Conservation (phyloP, 768 basidiomycete species). For the Lactarius indigo region DNA sequence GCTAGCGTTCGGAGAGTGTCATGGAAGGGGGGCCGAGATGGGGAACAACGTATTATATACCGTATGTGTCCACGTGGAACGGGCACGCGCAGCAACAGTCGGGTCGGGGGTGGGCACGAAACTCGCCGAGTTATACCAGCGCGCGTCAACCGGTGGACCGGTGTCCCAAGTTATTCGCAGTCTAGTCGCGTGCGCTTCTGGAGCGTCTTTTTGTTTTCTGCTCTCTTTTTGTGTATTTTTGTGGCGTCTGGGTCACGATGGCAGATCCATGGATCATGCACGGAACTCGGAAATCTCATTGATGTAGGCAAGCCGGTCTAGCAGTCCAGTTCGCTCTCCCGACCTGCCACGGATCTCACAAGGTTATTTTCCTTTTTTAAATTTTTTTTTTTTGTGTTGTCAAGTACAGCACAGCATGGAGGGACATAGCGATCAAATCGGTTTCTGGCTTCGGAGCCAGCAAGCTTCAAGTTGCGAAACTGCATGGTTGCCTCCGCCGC, state of each 20-base stretch:
- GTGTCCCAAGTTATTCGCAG: too few species aligned
- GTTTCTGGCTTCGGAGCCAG: neutral
- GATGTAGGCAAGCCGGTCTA: too few species aligned
- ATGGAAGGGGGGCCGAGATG: neutral
- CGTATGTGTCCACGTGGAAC: neutral
- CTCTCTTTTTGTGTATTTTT: neutral
- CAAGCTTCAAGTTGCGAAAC: too few species aligned
- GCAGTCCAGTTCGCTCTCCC: neutral
- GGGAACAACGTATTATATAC: neutral
- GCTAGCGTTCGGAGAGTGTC: neutral
- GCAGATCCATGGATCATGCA: neutral
- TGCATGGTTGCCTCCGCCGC: neutral
- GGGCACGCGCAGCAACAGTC: neutral
- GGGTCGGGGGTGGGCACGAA: neutral
- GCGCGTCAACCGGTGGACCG: neutral
- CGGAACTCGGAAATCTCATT: neutral
- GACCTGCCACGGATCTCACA: neutral
- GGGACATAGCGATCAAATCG: neutral
- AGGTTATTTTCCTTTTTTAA: neutral
- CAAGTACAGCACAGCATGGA: too few species aligned
- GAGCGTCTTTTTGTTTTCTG: neutral
- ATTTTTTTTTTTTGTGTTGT: too few species aligned
- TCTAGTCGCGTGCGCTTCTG: too few species aligned
- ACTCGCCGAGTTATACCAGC: neutral
- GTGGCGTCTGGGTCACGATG: neutral